phyloP scores from a whole-genome alignment of 2,329 filamentous ascomycete genomes.

The Decorospora gaudefroyi region DNA sequence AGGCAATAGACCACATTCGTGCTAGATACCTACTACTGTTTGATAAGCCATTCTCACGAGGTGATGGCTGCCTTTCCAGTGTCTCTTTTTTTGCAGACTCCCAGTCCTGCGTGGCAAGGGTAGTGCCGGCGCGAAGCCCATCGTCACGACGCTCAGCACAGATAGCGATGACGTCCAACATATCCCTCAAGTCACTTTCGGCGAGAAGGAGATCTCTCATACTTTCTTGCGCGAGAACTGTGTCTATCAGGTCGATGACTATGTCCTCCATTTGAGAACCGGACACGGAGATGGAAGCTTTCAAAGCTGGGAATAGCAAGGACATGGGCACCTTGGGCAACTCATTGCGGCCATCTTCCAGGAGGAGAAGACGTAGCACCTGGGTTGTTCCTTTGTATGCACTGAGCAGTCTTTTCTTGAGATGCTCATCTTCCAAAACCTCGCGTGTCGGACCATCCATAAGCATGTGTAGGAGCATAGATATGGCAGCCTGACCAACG shows the following conservation, averaged over 20 bases:
- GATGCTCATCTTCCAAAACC: conserved; percentile 28
- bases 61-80: conserved; percentile 9
- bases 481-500: conserved; percentile 70
- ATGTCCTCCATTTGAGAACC: conserved; percentile 48
- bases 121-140: conserved; percentile 21
- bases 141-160: conserved; percentile 52
- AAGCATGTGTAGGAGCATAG: conserved; percentile 64
- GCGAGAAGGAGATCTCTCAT: conserved; percentile 63
- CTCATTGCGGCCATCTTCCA: conserved; percentile 41
- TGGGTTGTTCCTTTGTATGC: conserved; percentile 39
- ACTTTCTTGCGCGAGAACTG: conserved; percentile 52
- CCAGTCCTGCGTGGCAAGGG: conserved; percentile 32
- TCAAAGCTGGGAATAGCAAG: conserved; percentile 42
- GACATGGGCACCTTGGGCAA: conserved; percentile 44
- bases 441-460: conserved; percentile 31
- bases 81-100: conserved; percentile 52
- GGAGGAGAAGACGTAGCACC: conserved; percentile 38
- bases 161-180: conserved; percentile 63
- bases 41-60: conserved; percentile 15
- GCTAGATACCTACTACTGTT: conserved; percentile 10
- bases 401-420: conserved; percentile 28
- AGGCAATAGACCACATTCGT: not conserved
- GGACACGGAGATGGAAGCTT: conserved; percentile 36
- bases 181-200: conserved; percentile 68
- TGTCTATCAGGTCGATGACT: conserved; percentile 57